phyloP scores from a whole-genome alignment of 2,329 filamentous ascomycete genomes.

The Ophiostoma himal-ulmi region DNA sequence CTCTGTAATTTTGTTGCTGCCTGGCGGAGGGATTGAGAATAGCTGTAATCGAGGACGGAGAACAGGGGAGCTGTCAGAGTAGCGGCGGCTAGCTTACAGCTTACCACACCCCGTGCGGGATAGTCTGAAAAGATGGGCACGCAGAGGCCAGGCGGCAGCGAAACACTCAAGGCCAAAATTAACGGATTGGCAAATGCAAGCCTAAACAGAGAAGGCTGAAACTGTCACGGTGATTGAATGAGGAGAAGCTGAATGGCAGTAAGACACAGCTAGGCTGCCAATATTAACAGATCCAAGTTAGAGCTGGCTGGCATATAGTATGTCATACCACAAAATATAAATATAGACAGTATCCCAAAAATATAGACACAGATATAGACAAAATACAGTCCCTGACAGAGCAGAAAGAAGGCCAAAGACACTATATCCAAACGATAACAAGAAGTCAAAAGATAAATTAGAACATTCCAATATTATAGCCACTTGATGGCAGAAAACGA shows the following conservation, averaged over 20 bases:
- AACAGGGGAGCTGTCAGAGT: background rate
- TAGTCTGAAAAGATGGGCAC: background rate
- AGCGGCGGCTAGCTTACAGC: background rate
- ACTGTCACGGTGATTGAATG: background rate
- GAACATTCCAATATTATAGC: background rate
- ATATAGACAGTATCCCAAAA: background rate
- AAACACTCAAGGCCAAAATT: background rate
- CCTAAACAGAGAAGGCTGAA: background rate
- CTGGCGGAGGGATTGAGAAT: background rate
- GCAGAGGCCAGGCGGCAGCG: conserved; percentile 2
- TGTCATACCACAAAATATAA: background rate
- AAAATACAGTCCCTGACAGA: background rate
- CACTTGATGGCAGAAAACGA: background rate
- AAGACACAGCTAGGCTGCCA: conserved; percentile 1
- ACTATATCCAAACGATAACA: background rate
- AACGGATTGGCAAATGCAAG: background rate
- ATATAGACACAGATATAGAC: background rate
- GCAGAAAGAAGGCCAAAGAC: background rate
- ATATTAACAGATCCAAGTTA: background rate
- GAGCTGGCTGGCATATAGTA: background rate
- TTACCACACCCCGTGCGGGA: background rate
- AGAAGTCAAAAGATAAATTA: background rate
- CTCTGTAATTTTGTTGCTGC: background rate
- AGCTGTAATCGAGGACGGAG: background rate
- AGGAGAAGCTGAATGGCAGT: background rate